These are phyloP conservation scores for Coprinopsis sp. DNA, from an alignment of 768 basidiomycete genomes.

Conservation along the genomic window DNA sequence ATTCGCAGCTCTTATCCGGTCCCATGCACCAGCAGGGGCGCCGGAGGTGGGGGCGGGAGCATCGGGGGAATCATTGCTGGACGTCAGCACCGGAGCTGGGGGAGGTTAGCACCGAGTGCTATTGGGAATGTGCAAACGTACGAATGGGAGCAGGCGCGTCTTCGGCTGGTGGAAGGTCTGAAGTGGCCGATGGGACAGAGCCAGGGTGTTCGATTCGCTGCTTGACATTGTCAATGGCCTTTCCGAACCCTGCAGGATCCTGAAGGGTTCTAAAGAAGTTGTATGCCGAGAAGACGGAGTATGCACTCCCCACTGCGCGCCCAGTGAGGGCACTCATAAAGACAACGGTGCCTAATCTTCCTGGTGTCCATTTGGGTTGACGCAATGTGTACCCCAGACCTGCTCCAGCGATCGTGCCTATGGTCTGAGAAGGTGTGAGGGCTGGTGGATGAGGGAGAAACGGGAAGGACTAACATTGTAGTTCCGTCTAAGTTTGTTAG, in stretches of 20 bases:
- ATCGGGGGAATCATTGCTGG: background rate
- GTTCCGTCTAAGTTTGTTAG: no score
- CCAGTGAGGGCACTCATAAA: slow-evolving; percentile 23
- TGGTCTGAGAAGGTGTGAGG: background rate
- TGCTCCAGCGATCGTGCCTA: slow-evolving; percentile 3
- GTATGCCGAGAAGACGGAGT: slow-evolving; percentile 26
- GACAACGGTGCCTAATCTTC: slow-evolving; percentile 6
- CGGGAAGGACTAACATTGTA: slow-evolving; percentile 30
- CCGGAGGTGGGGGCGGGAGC: slow-evolving; percentile 12
- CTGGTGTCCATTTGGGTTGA: slow-evolving; percentile 7
- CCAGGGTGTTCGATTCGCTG: slow-evolving; percentile 34
- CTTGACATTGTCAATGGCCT: slow-evolving; percentile 41
- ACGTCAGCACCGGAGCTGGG: slow-evolving; percentile 7
- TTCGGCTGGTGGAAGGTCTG: no score
- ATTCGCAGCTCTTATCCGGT: slow-evolving; percentile 58
- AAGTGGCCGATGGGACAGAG: no score
- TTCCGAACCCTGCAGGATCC: slow-evolving; percentile 35
- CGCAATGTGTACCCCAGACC: slow-evolving; percentile 5
- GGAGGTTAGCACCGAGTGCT: slow-evolving; percentile 9
- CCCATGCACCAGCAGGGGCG: slow-evolving; percentile 50
- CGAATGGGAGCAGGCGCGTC: no score
- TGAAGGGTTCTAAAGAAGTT: slow-evolving; percentile 35
- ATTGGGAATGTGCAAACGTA: no score
- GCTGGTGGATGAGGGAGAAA: background rate
- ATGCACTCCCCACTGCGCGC: slow-evolving; percentile 25